These are phyloP conservation scores for Venturia oleaginea DNA, from an alignment of 2,329 filamentous ascomycete genomes.

Conservation along the genomic window DNA sequence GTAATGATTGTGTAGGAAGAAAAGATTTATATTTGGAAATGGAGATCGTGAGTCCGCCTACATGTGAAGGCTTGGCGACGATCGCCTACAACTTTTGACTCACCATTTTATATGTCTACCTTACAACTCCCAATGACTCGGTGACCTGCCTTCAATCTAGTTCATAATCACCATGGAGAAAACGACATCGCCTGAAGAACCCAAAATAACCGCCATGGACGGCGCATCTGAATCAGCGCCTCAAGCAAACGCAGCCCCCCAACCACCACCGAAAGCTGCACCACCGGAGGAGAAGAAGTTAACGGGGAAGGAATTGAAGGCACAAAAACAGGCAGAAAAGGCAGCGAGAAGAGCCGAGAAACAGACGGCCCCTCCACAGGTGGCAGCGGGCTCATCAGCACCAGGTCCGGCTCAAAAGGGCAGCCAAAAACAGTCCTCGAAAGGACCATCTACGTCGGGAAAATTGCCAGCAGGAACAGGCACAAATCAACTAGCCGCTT, in stretches of 20 bases:
- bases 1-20: background rate
- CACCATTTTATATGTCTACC: background rate
- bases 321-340: slow-evolving; percentile 84
- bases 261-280: slow-evolving; percentile 18
- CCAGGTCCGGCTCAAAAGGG: slow-evolving; percentile 26
- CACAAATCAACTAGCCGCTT: slow-evolving; percentile 13
- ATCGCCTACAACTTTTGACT: background rate
- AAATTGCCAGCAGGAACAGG: background rate
- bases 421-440: slow-evolving; percentile 25
- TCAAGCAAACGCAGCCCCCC: slow-evolving; percentile 9
- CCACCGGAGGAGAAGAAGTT: slow-evolving; percentile 42
- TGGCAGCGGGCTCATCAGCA: slow-evolving; percentile 14
- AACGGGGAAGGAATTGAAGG: slow-evolving; percentile 74
- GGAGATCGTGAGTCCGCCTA: background rate
- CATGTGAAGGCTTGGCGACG: background rate
- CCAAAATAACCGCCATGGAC: background rate
- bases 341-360: slow-evolving; percentile 69
- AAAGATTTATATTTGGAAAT: background rate
- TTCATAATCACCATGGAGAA: background rate
- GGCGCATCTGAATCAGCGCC: background rate
- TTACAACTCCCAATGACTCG: background rate
- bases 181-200: background rate
- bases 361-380: slow-evolving; percentile 38
- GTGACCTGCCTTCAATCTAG: background rate
- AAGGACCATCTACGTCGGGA: slow-evolving; percentile 7